Conservation (phyloP, 768 basidiomycete species). For the Saitozyma podzolica region DNA sequence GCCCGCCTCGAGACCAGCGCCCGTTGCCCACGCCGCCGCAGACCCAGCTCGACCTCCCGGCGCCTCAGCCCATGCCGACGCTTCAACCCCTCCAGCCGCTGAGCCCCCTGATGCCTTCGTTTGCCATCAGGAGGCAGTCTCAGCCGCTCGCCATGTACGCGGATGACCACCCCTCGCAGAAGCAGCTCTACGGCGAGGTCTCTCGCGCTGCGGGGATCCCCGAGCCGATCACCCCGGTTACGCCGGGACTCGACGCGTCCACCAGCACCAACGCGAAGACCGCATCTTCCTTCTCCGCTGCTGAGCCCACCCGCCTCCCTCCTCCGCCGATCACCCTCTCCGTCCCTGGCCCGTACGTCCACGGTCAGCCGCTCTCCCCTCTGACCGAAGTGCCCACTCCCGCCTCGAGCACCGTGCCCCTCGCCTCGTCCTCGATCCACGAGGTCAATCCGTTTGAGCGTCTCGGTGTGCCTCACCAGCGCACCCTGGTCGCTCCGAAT, state of each 20-base stretch:
- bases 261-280: constrained; percentile 14
- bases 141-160: constrained; percentile 35
- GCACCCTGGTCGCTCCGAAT: constrained; percentile 25
- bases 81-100: constrained; percentile 32
- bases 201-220: constrained; percentile 32
- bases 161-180: constrained; percentile 30
- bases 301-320: constrained; percentile 25
- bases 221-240: constrained; percentile 36
- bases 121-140: constrained; percentile 24
- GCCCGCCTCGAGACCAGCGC: background rate
- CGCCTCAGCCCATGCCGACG: constrained; percentile 22
- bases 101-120: constrained; percentile 25
- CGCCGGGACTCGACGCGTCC: constrained; percentile 19
- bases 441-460: constrained; percentile 38
- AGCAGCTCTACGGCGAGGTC: constrained; percentile 41
- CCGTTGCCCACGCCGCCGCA: constrained; percentile 15
- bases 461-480: constrained; percentile 7
- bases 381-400: constrained; percentile 42
- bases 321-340: constrained; percentile 16
- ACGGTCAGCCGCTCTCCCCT: constrained; percentile 42
- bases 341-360: constrained; percentile 35
- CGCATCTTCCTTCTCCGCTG: constrained; percentile 28
- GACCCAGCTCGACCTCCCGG: background rate
- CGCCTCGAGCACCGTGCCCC: constrained; percentile 11
- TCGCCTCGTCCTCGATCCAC: background rate